These are phyloP conservation scores for Nicotiana tomentosiformis DNA, from an alignment of 257 asterid genomes.

Conservation along the genomic window DNA sequence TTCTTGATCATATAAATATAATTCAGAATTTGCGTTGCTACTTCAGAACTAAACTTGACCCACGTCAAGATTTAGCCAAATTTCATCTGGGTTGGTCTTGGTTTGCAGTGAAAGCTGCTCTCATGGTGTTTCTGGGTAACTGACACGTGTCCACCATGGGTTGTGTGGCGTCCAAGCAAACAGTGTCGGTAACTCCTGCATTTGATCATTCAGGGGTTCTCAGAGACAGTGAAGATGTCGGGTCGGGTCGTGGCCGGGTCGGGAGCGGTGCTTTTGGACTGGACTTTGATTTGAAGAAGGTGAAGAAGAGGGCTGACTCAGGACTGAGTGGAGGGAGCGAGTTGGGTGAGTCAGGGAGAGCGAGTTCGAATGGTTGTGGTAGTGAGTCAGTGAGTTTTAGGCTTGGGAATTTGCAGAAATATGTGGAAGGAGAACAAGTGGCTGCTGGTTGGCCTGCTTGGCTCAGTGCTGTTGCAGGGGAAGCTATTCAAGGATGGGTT, in stretches of 20 bases:
- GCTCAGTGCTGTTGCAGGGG: constrained; percentile 62
- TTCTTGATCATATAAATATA: constrained; percentile 19
- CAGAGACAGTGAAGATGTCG: constrained; percentile 23
- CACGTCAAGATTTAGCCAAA: constrained; percentile 38
- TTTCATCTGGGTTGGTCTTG: constrained; percentile 36
- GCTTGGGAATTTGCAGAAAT: constrained; percentile 75
- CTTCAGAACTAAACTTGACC: constrained; percentile 27
- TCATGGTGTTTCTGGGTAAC: not conserved
- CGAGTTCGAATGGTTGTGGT: constrained; percentile 66
- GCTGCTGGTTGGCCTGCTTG: constrained; percentile 80
- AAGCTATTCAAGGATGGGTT: constrained; percentile 62
- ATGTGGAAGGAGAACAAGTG: constrained; percentile 46
- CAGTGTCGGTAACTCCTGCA: constrained; percentile 78
- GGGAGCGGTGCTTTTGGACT: constrained; percentile 40
- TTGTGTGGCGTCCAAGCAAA: constrained; percentile 83
- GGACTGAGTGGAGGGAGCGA: constrained; percentile 52
- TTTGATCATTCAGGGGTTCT: constrained; percentile 67
- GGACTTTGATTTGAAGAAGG: constrained; percentile 66
- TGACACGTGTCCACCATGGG: constrained; percentile 43
- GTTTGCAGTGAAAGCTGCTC: constrained; percentile 9
- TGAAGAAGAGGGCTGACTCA: constrained; percentile 56
- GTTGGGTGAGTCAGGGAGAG: constrained; percentile 73
- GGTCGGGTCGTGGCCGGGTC: constrained; percentile 4
- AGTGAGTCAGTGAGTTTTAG: constrained; percentile 86
- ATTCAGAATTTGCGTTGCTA: constrained; percentile 6